Evolutionary conservation across 2,329 filamentous ascomycete species (phyloP), one percentile per base, ranked within the genome.

Genomic region (Aschersonia sp.): DNA sequence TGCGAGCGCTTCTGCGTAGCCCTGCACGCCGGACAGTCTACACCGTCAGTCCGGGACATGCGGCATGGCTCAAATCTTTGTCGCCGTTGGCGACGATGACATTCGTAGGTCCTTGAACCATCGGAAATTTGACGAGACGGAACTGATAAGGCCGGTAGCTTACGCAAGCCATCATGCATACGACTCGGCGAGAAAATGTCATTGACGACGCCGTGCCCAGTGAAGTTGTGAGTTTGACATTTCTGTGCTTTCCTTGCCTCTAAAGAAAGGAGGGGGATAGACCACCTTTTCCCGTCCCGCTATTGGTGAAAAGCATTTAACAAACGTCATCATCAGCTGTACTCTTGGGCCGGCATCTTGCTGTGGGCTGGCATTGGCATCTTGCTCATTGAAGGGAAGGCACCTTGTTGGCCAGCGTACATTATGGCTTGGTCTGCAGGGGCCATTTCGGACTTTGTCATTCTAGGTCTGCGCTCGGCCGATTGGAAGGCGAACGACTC

Each of bases 351-450:
- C 6, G 38, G 45, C 2, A 49, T 52, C 2, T 47, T 52, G 10
- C n/a, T 47, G 9, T 52, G 51, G 51, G 44, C 46, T 3, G 43
- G 31, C 4, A 43, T 52, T 12, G 46, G 51, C 48, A 12, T 52
- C 42, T 44, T 47, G 29, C 48, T 52, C 4, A 31, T 47, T 29
- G 51, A 52, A 43, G 47, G 44, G 6, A 45, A 35, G 6, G 45
- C 45, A 29, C 51, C 51, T 2, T 49, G 41, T 20, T 52, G 48
- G 51, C 51, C 51, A 5, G 48, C 51, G 35, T 48, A 52, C 43
- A 20, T 52, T 4, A 30, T 45, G 4, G 48, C 48, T 3, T 52
- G 51, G 51, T 38, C 32, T 3, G 42, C 42, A 5, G 51, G 48
- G 6, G 48, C 42, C 5, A 44, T 50, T n/a, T 45, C 30, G 20